Conservation (phyloP, 176 grass and related monocot species). For the Zoysia pacifica region DNA sequence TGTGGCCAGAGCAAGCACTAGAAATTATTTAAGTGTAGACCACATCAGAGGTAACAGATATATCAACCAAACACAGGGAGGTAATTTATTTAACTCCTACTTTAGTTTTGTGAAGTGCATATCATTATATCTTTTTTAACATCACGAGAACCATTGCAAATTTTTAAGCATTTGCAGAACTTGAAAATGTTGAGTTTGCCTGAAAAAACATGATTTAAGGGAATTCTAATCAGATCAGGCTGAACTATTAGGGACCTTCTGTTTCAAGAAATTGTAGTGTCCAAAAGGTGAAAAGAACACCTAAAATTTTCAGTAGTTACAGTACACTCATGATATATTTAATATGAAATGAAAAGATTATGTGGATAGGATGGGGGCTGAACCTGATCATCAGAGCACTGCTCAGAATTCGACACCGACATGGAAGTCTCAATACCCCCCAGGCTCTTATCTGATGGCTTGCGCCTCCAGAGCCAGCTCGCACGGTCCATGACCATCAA, state of each 20-base stretch:
- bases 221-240: not conserved
- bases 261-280: not conserved
- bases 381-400: slow-evolving; percentile 65
- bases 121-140: not conserved
- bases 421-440: slow-evolving; percentile 49
- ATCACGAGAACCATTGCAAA: not conserved
- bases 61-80: not conserved
- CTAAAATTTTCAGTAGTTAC: not conserved
- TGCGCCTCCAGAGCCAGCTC: slow-evolving; percentile 72
- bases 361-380: slow-evolving; percentile 4
- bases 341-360: slow-evolving; percentile 28
- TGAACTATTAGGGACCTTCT: slow-evolving; percentile 2
- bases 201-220: not conserved
- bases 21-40: slow-evolving; percentile 21
- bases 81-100: slow-evolving; percentile 19
- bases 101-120: not conserved
- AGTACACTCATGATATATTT: not conserved
- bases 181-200: slow-evolving; percentile 31
- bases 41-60: not conserved
- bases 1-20: slow-evolving; percentile 23
- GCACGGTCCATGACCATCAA: slow-evolving; percentile 65
- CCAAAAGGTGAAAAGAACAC: not conserved
- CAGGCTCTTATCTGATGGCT: slow-evolving; percentile 68
- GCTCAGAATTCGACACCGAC: slow-evolving; percentile 50
- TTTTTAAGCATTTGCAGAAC: not conserved